phyloP scores from a whole-genome alignment of 768 basidiomycete species.

The Terana coerulea region DNA sequence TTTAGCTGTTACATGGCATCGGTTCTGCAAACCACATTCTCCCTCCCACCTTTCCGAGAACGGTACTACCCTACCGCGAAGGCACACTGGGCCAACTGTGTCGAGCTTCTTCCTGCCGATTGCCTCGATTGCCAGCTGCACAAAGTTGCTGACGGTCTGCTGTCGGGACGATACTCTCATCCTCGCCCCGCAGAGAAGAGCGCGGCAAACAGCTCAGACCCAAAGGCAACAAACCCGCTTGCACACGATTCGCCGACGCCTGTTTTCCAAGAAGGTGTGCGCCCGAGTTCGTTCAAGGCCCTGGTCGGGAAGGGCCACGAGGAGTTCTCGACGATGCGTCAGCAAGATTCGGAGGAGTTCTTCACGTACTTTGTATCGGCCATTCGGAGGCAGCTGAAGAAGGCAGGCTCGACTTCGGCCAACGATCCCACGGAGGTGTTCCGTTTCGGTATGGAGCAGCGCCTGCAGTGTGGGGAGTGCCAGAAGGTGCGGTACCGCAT shows the following conservation, averaged over 20 bases:
- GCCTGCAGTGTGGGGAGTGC: conserved; percentile 79
- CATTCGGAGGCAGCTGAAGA: conserved; percentile 63
- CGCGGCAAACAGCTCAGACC: conserved; percentile 16
- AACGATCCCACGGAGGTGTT: conserved; percentile 75
- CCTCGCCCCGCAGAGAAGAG: conserved; percentile 40
- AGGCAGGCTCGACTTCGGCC: conserved; percentile 34
- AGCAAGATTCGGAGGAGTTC: conserved; percentile 97
- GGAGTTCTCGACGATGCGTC: conserved; percentile 94
- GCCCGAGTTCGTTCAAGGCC: conserved; percentile 80
- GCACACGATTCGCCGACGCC: conserved; percentile 39
- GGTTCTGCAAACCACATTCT: conserved; percentile 81
- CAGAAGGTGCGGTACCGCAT: conserved; percentile 76
- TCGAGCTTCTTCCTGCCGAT: conserved; percentile 64
- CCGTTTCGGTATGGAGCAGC: conserved; percentile 80
- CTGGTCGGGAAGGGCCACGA: conserved; percentile 90
- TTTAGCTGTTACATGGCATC: conserved; percentile 96
- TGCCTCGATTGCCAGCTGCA: conserved; percentile 96
- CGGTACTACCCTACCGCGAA: conserved; percentile 56
- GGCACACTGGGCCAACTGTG: conserved; percentile 59
- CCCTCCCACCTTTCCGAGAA: conserved; percentile 69
- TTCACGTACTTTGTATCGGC: conserved; percentile 74
- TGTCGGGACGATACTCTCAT: conserved; percentile 87
- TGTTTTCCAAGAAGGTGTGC: conserved; percentile 80
- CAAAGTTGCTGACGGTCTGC: conserved; percentile 88
- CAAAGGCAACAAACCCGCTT: conserved; percentile 27